phyloP scores from a whole-genome alignment of 139 green algal genomes.

The Tetradesmus lagerheimii region DNA sequence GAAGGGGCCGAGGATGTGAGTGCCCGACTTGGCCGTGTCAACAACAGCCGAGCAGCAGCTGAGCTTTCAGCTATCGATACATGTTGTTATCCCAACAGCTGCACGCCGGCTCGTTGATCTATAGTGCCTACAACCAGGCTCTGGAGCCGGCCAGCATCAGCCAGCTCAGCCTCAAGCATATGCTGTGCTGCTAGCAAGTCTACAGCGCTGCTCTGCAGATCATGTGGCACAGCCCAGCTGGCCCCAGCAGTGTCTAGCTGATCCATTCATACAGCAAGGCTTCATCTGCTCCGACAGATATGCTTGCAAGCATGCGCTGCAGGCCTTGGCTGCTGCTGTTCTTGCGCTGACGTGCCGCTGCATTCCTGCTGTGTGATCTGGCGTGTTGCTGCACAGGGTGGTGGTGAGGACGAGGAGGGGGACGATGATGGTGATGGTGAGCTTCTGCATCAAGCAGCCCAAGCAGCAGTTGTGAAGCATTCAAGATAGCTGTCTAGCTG shows the following conservation, averaged over 20 bases:
- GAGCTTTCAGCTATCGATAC: not conserved
- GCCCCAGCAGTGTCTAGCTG: not conserved
- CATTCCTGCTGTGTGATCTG: not conserved
- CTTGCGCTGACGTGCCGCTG: not conserved
- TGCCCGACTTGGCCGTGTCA: not conserved
- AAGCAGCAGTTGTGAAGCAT: too few relatives aligned
- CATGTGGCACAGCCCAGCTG: not conserved
- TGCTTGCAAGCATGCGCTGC: not conserved
- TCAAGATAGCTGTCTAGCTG: too few relatives aligned
- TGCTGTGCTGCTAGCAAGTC: not conserved
- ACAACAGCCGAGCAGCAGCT: not conserved
- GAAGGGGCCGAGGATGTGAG: constrained; percentile 24
- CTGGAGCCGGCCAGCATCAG: too few relatives aligned
- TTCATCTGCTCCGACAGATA: not conserved
- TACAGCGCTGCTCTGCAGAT: not conserved
- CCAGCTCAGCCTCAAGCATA: not conserved
- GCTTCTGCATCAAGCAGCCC: not conserved
- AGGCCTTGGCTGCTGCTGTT: not conserved
- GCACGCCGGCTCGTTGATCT: not conserved
- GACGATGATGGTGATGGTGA: constrained; percentile 15
- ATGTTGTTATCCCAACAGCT: not conserved
- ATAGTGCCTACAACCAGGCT: not conserved
- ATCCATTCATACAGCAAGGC: not conserved
- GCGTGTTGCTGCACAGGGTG: constrained; percentile 6
- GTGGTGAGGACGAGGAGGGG: constrained; percentile 17